Evolutionary conservation across 768 basidiomycete species (phyloP), one percentile per base, ranked within the genome.

Genomic region (Sutorius australiensis): DNA sequence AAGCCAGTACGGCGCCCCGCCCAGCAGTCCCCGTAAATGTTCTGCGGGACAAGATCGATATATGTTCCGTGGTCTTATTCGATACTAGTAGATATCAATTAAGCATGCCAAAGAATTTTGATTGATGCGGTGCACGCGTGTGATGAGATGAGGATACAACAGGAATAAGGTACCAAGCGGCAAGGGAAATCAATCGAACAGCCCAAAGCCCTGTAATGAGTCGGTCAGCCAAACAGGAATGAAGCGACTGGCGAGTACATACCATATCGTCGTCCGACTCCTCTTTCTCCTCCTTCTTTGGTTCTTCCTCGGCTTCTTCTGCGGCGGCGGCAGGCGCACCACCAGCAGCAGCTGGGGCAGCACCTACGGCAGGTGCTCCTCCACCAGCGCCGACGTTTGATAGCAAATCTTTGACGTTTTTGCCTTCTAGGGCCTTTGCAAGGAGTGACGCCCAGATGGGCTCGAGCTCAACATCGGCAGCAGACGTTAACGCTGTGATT

Each of bases 401-500:
- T 60, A 99, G 82, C 48, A 98, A 80, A 41, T 95, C 93, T 76
- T 92, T 98, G 66, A 99, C 83, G 77, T 98, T 84, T 82, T 95
- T 97, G 67, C 95, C 95, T 75, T 95, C 94, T 49, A 99, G 86
- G 33, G 97, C 95, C 74, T 97, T 98, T 57, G 95, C 90, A 68
- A 99, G 91, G 65, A 99, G 88, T 13, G 87, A 75, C 53, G 94
- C 94, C 97, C 97, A 98, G 78, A 99, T 98, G 53, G 95, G 82
- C 75, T 98, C 97, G 55, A 97, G 66, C 24, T 97, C 94, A 58
- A 92, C 78, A 53, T 76, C 75, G 49, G 95, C 97, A 50, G 92
- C 95, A 51, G 69, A 72, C 63, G 89, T 92, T 69, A 98, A 72
- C n/a, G 92, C 77, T 64, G 77, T 54, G 70, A 99, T 90, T 80